A percentile compares a stretch with the other conserved stretches of the same genome.
Evolutionary conservation across 2,329 filamentous ascomycete species (phyloP).

Genomic region (Chlorencoelia australis): DNA sequence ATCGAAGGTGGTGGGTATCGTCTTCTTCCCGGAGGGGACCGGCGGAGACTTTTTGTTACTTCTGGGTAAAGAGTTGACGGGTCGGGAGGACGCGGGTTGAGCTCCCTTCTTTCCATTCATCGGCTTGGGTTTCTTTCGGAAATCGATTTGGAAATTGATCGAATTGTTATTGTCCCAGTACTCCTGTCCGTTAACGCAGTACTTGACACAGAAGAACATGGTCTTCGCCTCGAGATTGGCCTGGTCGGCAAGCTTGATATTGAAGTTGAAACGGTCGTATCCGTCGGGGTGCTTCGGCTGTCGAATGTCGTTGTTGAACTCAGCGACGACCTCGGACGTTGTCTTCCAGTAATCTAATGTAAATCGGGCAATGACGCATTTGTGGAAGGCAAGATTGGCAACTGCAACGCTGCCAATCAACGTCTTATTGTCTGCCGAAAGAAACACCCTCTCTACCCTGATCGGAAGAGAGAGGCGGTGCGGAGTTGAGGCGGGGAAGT

Average conservation of each 20-base stretch:
- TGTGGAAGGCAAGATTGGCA: constrained; percentile 82
- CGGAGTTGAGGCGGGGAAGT: constrained; percentile 64
- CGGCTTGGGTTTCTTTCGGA: constrained; percentile 65
- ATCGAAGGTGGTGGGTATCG: constrained; percentile 47
- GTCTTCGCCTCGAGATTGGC: constrained; percentile 89
- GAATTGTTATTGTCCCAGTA: constrained; percentile 90
- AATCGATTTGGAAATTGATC: constrained; percentile 90
- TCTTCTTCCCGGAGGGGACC: constrained; percentile 38
- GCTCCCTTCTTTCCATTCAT: constrained; percentile 46
- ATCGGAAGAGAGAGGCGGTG: constrained; percentile 57
- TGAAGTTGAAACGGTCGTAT: constrained; percentile 86
- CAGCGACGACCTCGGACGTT: constrained; percentile 85
- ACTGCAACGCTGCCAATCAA: constrained; percentile 77
- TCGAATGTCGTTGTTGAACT: constrained; percentile 71
- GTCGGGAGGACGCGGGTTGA: constrained; percentile 40
- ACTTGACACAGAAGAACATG: constrained; percentile 83
- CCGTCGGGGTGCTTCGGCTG: constrained; percentile 54
- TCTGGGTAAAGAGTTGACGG: constrained; percentile 49
- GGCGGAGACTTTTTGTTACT: constrained; percentile 48
- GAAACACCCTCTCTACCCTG: constrained; percentile 75
- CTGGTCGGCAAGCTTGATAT: constrained; percentile 83
- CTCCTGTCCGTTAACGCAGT: constrained; percentile 73
- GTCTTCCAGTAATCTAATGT: constrained; percentile 99
- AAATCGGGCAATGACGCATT: constrained; percentile 82
- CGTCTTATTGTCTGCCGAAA: constrained; percentile 80